These are phyloP conservation scores for Hevea brasiliensis DNA, from an alignment of 345 rosid genomes.

Conservation along the genomic window DNA sequence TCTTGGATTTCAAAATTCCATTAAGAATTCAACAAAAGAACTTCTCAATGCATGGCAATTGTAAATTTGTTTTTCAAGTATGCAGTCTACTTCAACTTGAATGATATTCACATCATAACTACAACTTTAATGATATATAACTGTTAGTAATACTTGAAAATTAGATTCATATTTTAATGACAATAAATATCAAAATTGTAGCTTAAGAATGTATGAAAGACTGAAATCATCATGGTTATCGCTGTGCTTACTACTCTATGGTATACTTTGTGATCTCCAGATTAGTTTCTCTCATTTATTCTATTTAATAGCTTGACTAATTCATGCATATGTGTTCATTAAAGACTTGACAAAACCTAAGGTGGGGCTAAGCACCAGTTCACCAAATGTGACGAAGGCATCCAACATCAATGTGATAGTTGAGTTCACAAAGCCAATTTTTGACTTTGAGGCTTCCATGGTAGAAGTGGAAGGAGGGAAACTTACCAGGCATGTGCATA, in stretches of 20 bases:
- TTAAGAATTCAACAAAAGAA: constrained; percentile 48
- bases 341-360: constrained; percentile 42
- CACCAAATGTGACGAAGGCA: constrained; percentile 37
- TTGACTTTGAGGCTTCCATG: constrained; percentile 45
- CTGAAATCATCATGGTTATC: constrained; percentile 42
- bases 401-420: constrained; percentile 39
- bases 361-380: constrained; percentile 45
- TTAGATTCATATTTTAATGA: constrained; percentile 4
- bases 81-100: constrained; percentile 14
- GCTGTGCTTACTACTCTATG: constrained; percentile 44
- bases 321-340: constrained; percentile 7
- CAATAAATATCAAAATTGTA: constrained; percentile 22
- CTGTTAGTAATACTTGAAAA: not conserved
- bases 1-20: constrained; percentile 52
- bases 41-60: constrained; percentile 40
- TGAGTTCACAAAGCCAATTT: constrained; percentile 58
- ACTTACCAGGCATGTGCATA: constrained; percentile 59
- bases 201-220: constrained; percentile 38
- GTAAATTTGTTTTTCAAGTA: constrained; percentile 44
- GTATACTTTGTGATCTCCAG: constrained; percentile 24
- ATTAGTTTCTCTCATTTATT: constrained; percentile 5
- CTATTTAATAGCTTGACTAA: not conserved
- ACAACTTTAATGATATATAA: not conserved
- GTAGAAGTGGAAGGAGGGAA: constrained; percentile 47
- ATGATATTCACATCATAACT: not conserved